Evolutionary conservation across 2,329 filamentous ascomycete species (phyloP).

Genomic region (Ceratocystis diversiconidia): DNA sequence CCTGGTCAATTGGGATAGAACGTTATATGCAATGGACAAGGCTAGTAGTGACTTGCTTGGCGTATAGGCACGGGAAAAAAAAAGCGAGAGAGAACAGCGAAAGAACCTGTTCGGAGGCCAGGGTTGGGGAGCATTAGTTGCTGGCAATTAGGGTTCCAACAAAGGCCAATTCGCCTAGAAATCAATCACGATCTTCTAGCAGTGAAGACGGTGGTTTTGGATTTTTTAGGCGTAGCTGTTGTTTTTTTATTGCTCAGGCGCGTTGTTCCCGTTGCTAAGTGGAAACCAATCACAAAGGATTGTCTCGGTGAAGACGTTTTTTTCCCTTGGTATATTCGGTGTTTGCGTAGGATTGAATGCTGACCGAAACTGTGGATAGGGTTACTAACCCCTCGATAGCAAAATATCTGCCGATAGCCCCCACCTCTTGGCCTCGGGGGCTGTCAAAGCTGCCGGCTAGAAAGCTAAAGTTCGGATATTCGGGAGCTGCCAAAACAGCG

Average conservation of each 20-base stretch:
- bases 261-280: background rate
- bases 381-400: background rate
- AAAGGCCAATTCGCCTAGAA: background rate
- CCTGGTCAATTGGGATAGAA: background rate
- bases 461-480: background rate
- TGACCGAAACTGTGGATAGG: background rate
- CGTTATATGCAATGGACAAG: background rate
- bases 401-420: background rate
- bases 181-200: background rate
- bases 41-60: background rate
- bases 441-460: background rate
- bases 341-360: background rate
- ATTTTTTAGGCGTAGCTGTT: background rate
- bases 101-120: no score
- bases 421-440: background rate
- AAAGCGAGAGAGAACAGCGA: background rate
- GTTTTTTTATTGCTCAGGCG: background rate
- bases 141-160: background rate
- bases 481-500: background rate
- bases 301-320: background rate
- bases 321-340: background rate
- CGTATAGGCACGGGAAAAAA: background rate
- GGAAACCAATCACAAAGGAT: background rate
- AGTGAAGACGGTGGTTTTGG: background rate
- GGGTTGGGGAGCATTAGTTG: background rate